phyloP scores from a whole-genome alignment of 1,284 basidiomycete genomes.

The Quambalaria eucalypti region DNA sequence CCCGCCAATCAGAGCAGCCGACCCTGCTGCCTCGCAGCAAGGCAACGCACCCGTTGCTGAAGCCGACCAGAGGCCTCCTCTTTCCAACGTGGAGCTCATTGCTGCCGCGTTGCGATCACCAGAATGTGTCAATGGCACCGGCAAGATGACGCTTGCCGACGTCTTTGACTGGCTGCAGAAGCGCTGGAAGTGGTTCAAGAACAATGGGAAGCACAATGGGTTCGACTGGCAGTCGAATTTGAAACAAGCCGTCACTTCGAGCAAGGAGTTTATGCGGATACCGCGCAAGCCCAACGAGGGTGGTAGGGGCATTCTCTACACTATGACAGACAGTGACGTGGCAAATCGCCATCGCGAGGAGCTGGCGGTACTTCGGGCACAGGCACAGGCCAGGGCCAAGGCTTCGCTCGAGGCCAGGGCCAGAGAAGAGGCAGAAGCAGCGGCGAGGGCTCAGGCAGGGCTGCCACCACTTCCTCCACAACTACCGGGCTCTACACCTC shows the following conservation, averaged over 20 bases:
- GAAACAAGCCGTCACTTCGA: conserved; percentile 38
- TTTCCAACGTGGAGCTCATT: conserved; percentile 40
- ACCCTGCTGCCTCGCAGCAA: too few relatives aligned
- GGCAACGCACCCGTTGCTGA: too few relatives aligned
- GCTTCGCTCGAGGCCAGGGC: conserved; percentile 6
- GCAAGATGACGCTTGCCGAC: conserved; percentile 79
- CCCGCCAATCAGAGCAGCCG: too few relatives aligned
- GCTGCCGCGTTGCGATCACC: conserved; percentile 33
- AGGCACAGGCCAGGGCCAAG: conserved; percentile 16
- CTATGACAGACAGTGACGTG: conserved; percentile 27
- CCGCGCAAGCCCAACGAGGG: conserved; percentile 35
- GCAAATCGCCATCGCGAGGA: conserved; percentile 25
- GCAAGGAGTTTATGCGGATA: conserved; percentile 37
- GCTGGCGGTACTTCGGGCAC: conserved; percentile 16
- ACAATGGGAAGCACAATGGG: conserved; percentile 34
- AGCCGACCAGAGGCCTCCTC: conserved; percentile 33
- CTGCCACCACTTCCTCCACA: too few relatives aligned
- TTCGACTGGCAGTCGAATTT: conserved; percentile 43
- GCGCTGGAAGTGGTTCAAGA: conserved; percentile 73
- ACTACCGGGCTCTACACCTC: too few relatives aligned
- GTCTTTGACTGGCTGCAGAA: conserved; percentile 85
- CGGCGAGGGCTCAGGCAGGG: too few relatives aligned
- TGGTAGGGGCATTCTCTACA: conserved; percentile 43
- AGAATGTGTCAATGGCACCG: conserved; percentile 52
- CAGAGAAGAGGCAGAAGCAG: too few relatives aligned